Evolutionary conservation across 1,284 basidiomycete genomes (phyloP).

Genomic region (Pterulicium gracile): DNA sequence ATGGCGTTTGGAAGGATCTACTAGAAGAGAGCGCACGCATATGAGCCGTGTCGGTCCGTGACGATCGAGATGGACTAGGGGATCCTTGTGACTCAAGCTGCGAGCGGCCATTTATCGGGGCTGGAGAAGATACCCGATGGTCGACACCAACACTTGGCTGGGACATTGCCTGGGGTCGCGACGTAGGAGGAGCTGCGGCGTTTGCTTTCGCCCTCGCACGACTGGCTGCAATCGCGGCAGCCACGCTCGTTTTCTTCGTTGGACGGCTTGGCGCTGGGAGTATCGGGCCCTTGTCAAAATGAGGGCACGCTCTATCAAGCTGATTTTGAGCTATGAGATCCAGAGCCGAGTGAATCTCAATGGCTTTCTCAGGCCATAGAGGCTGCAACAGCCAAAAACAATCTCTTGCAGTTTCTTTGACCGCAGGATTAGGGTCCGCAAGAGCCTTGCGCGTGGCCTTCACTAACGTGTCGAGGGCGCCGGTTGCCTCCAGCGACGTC

Average conservation of each 20-base stretch:
- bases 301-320: constrained; percentile 75
- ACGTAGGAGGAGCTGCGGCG: constrained; percentile 63
- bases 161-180: constrained; percentile 71
- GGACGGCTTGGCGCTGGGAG: constrained; percentile 20
- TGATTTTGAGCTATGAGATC: constrained; percentile 72
- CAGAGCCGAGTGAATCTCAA: constrained; percentile 52
- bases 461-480: constrained; percentile 61
- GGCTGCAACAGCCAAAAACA: constrained; percentile 77
- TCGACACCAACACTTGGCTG: constrained; percentile 28
- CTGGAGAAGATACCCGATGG: constrained; percentile 27
- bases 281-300: constrained; percentile 30
- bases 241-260: constrained; percentile 68
- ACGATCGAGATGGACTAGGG: too few species aligned
- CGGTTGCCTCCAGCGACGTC: constrained; percentile 51
- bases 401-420: constrained; percentile 64
- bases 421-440: constrained; percentile 70
- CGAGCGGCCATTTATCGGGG: too few species aligned
- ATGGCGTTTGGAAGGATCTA: too few species aligned
- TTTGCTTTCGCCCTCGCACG: constrained; percentile 77
- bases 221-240: constrained; percentile 75
- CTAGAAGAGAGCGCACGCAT: too few species aligned
- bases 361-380: constrained; percentile 66
- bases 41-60: too few species aligned
- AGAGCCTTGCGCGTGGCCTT: constrained; percentile 65
- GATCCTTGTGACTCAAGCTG: too few species aligned